These are phyloP conservation scores for Puccinia coronata DNA, from an alignment of 1,284 basidiomycete genomes.

Conservation along the genomic window DNA sequence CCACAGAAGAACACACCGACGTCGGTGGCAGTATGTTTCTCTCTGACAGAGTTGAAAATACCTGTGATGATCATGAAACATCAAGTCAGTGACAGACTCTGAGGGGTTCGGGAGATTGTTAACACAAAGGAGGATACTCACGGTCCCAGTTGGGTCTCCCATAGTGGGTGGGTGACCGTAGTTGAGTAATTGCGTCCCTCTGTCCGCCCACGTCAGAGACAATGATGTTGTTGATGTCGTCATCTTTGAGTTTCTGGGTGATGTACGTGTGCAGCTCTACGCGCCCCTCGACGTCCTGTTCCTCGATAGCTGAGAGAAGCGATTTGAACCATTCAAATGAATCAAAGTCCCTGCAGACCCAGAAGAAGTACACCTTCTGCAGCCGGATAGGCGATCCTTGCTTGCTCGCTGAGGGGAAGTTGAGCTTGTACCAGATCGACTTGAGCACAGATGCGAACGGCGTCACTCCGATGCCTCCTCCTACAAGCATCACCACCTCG, in stretches of 20 bases:
- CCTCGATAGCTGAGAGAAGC: conserved; percentile 84
- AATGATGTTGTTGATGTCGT: conserved; percentile 84
- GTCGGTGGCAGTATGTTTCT: conserved; percentile 79
- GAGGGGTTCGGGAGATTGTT: no score
- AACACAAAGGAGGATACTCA: no score
- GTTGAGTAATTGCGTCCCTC: conserved; percentile 78
- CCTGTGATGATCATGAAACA: conserved; percentile 63
- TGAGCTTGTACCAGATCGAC: conserved; percentile 92
- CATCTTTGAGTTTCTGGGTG: conserved; percentile 80
- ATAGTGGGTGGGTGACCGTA: conserved; percentile 87
- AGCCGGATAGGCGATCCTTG: conserved; percentile 54
- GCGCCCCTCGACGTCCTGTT: conserved; percentile 74
- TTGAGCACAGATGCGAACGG: conserved; percentile 89
- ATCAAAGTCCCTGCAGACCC: conserved; percentile 56
- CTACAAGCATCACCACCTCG: conserved; percentile 44
- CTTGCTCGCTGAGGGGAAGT: conserved; percentile 62
- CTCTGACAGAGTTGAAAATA: conserved; percentile 72
- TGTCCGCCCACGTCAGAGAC: conserved; percentile 80
- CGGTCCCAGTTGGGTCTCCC: conserved; percentile 72
- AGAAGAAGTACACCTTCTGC: conserved; percentile 60
- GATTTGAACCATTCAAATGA: conserved; percentile 89
- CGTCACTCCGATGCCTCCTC: conserved; percentile 82
- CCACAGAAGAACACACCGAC: conserved; percentile 76
- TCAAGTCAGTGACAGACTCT: no score
- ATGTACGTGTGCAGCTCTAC: conserved; percentile 79